Evolutionary conservation across 257 asterid genomes (phyloP).

Genomic region (Solanum ossicruentum): DNA sequence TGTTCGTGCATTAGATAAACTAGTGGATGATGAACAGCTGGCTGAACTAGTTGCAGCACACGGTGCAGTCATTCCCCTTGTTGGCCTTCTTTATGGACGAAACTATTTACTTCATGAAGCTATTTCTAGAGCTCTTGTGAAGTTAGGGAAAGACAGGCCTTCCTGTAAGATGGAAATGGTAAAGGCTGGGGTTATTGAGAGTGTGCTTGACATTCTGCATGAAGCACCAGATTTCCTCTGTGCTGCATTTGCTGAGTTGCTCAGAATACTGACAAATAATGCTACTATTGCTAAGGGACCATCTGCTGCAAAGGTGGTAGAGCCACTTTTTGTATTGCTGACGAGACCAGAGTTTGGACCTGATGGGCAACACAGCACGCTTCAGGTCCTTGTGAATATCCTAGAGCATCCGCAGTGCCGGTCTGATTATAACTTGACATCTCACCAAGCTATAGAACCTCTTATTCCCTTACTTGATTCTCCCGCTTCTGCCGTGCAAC

Average conservation of each 20-base stretch:
- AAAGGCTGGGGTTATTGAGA: conserved; percentile 81
- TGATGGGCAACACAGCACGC: conserved; percentile 83
- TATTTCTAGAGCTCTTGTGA: conserved; percentile 86
- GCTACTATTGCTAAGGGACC: conserved; percentile 95
- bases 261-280: conserved; percentile 88
- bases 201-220: conserved; percentile 70
- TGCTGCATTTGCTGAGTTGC: conserved; percentile 86
- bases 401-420: conserved; percentile 94
- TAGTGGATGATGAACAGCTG: conserved; percentile 85
- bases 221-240: conserved; percentile 94
- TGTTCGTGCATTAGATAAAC: conserved; percentile 83
- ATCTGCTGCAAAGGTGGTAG: conserved; percentile 93
- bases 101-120: conserved; percentile 81
- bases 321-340: conserved; percentile 73
- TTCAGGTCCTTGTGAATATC: conserved; percentile 93
- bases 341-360: conserved; percentile 72
- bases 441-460: conserved; percentile 83
- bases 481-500: conserved; percentile 90
- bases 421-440: conserved; percentile 59
- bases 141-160: conserved; percentile 94
- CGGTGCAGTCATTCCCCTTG: conserved; percentile 93
- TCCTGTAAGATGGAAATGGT: conserved; percentile 96
- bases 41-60: conserved; percentile 97
- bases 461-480: conserved; percentile 87
- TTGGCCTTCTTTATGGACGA: conserved; percentile 77